A percentile compares a stretch with the other conserved stretches of the same genome.
phyloP scores from a whole-genome alignment of 2,329 filamentous ascomycete species.

The Cladosporium velox region DNA sequence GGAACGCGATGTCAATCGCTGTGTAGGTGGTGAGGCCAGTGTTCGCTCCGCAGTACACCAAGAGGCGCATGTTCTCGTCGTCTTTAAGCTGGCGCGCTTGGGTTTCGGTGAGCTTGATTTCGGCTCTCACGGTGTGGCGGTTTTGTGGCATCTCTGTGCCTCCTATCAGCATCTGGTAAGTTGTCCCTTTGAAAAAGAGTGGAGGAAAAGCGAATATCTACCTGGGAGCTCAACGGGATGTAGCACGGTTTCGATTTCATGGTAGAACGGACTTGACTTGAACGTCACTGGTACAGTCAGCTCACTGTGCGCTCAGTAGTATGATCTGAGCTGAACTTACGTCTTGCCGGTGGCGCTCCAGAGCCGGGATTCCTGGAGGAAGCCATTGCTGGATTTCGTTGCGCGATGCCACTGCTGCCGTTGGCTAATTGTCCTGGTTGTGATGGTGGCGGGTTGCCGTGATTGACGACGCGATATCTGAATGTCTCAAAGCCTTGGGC shows the following conservation, averaged over 20 bases:
- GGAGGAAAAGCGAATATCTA: slow-evolving; percentile 46
- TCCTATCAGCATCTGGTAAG: slow-evolving; percentile 36
- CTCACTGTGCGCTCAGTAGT: background rate
- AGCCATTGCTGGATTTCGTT: slow-evolving; percentile 5
- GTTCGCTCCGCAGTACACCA: slow-evolving; percentile 75
- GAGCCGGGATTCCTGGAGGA: slow-evolving; percentile 22
- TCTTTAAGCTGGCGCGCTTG: slow-evolving; percentile 57
- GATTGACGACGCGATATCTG: slow-evolving; percentile 43
- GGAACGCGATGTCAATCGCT: slow-evolving; percentile 76
- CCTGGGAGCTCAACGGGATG: slow-evolving; percentile 70
- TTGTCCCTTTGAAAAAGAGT: slow-evolving; percentile 24
- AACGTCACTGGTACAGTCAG: slow-evolving; percentile 36
- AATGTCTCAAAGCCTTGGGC: slow-evolving; percentile 41
- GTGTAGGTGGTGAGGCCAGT: slow-evolving; percentile 57
- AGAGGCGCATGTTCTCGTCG: slow-evolving; percentile 67
- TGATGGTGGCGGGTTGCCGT: slow-evolving; percentile 41
- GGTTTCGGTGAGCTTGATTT: slow-evolving; percentile 59
- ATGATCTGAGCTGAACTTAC: background rate
- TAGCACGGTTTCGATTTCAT: slow-evolving; percentile 66
- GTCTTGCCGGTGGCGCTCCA: slow-evolving; percentile 1
- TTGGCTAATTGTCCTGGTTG: slow-evolving; percentile 25
- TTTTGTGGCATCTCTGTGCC: slow-evolving; percentile 60
- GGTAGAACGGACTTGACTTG: slow-evolving; percentile 85
- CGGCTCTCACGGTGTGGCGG: slow-evolving; percentile 59
- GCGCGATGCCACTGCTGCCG: background rate